A percentile compares a stretch with the other conserved stretches of the same genome.
These are phyloP conservation scores for Marvania coccoides DNA, from an alignment of 139 green algal species.

Conservation along the genomic window DNA sequence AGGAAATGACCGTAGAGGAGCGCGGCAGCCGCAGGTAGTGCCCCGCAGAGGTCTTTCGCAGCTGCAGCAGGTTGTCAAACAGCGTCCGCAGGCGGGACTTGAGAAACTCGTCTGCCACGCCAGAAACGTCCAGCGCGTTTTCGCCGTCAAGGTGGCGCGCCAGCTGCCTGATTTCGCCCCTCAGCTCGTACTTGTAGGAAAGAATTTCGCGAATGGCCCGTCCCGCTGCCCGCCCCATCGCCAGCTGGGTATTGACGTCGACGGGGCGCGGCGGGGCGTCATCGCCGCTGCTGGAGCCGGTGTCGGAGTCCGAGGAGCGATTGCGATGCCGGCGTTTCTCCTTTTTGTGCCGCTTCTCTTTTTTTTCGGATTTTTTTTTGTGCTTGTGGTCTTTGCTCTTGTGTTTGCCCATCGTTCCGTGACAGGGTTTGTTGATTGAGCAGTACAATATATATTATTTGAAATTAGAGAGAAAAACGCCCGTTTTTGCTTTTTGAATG, in stretches of 20 bases:
- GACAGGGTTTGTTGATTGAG: too few species aligned
- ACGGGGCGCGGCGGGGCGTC: not conserved
- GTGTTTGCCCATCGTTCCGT: constrained; percentile 2
- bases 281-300: not conserved
- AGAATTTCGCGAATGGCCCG: constrained; percentile 23
- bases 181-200: constrained; percentile 9
- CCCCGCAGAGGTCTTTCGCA: constrained; percentile 22
- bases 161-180: constrained; percentile 25
- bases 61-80: constrained; percentile 30
- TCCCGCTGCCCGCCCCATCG: constrained; percentile 9
- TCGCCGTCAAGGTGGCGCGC: constrained; percentile 27
- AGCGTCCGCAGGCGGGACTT: constrained; percentile 8
- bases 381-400: constrained; percentile 15
- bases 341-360: constrained; percentile 4
- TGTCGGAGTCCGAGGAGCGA: not conserved
- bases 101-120: constrained; percentile 24
- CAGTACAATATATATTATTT: too few species aligned
- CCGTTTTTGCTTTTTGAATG: too few species aligned
- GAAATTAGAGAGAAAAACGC: too few species aligned
- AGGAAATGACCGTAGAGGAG: constrained; percentile 5
- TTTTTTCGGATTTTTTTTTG: constrained; percentile 2
- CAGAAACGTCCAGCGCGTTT: constrained; percentile 27
- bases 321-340: not conserved
- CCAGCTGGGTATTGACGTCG: constrained; percentile 14
- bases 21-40: constrained; percentile 8